A percentile compares a stretch with the other conserved stretches of the same genome.
Evolutionary conservation across 805 yeast species (phyloP).

Genomic region (Wickerhamomyces chambardii): DNA sequence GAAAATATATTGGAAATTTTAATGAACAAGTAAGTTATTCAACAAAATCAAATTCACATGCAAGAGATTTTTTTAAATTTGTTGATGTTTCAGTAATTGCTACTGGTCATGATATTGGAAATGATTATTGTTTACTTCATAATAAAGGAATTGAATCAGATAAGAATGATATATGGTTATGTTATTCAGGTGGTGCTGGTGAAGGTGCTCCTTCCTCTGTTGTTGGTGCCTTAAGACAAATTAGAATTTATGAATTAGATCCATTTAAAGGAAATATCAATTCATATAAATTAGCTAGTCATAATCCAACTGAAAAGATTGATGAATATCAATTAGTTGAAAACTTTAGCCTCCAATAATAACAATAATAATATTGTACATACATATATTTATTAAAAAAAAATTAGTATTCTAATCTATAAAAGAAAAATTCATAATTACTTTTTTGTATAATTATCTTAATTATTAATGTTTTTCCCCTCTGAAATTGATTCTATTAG

Average conservation of each 20-base stretch:
- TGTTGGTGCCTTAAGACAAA: slow-evolving; percentile 75
- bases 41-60: slow-evolving; percentile 66
- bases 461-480: no score
- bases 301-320: slow-evolving; percentile 34
- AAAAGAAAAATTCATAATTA: no score
- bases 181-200: slow-evolving; percentile 92
- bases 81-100: slow-evolving; percentile 66
- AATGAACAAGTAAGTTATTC: slow-evolving; percentile 66
- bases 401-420: no score
- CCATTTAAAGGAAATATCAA: slow-evolving; percentile 27
- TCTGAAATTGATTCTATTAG: no score
- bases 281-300: slow-evolving; percentile 71
- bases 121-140: slow-evolving; percentile 77
- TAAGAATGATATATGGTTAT: slow-evolving; percentile 53
- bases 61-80: slow-evolving; percentile 46
- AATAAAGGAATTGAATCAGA: slow-evolving; percentile 19
- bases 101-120: slow-evolving; percentile 95
- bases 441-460: no score
- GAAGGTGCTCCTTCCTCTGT: slow-evolving; percentile 97
- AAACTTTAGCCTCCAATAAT: no score
- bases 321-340: slow-evolving; percentile 32
- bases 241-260: slow-evolving; percentile 66
- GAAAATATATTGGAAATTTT: slow-evolving; percentile 45
- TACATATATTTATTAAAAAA: no score
- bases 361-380: no score